Conservation (phyloP, 495 filamentous ascomycete genomes). For the Penicillium simplicissimum region DNA sequence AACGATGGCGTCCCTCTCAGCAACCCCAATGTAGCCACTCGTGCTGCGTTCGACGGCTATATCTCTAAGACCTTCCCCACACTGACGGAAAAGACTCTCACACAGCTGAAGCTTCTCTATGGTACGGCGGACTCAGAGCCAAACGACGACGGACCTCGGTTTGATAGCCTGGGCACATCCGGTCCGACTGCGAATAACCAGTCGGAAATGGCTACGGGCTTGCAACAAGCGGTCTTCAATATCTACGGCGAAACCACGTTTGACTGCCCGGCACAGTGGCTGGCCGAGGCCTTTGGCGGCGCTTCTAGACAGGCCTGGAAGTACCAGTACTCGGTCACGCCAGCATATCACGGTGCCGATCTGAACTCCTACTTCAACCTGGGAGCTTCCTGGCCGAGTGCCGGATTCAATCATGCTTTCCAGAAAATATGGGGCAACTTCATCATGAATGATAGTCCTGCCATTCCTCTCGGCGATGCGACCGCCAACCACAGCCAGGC, state of each 20-base stretch:
- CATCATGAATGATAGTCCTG: conserved; percentile 52
- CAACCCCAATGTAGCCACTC: conserved; percentile 51
- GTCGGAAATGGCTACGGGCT: conserved; percentile 47
- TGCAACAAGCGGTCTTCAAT: conserved; percentile 43
- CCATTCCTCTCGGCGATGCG: conserved; percentile 22
- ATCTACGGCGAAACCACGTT: conserved; percentile 63
- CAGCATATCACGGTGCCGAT: conserved; percentile 59
- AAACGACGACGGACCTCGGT: conserved; percentile 27
- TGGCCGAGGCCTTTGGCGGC: conserved; percentile 55
- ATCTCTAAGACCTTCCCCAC: conserved; percentile 50
- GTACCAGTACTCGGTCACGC: conserved; percentile 63
- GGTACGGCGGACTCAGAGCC: conserved; percentile 26
- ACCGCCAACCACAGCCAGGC: conserved; percentile 13
- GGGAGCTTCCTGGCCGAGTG: conserved; percentile 8
- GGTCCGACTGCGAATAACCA: conserved; percentile 49
- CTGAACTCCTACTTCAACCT: conserved; percentile 51
- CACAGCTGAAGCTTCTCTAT: conserved; percentile 48
- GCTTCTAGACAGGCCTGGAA: conserved; percentile 44
- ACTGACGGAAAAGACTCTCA: conserved; percentile 48
- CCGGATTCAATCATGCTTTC: conserved; percentile 21
- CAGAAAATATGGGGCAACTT: conserved; percentile 51
- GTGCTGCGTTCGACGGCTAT: conserved; percentile 44
- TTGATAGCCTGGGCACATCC: conserved; percentile 48
- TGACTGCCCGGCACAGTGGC: conserved; percentile 63
- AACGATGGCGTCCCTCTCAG: conserved; percentile 56